These are phyloP conservation scores for Leccinum obscurum DNA, from an alignment of 768 basidiomycete species.

Conservation along the genomic window DNA sequence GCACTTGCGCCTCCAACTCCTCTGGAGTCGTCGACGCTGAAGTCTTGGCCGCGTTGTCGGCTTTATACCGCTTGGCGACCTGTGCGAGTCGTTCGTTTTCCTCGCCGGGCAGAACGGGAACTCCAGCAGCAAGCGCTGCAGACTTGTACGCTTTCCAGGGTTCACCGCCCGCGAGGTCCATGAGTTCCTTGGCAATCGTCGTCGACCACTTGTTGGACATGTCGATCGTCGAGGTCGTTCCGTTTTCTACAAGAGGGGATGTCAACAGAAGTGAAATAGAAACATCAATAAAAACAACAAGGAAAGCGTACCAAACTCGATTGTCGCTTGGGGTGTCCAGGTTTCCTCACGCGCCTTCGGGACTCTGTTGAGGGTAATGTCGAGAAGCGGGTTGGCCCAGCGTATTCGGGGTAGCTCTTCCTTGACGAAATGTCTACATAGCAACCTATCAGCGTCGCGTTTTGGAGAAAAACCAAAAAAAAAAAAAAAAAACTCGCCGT, in stretches of 20 bases:
- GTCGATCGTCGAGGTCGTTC: constrained; percentile 45
- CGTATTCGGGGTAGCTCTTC: constrained; percentile 78
- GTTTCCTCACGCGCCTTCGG: constrained; percentile 52
- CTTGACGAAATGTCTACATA: constrained; percentile 69
- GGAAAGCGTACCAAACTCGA: constrained; percentile 61
- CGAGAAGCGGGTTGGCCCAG: constrained; percentile 68
- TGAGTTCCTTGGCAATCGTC: constrained; percentile 64
- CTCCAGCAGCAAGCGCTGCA: constrained; percentile 45
- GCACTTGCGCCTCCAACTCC: constrained; percentile 28
- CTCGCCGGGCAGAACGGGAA: constrained; percentile 50
- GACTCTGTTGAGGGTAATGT: constrained; percentile 57
- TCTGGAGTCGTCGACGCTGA: constrained; percentile 17
- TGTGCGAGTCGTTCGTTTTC: constrained; percentile 29
- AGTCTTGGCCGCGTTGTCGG: not conserved
- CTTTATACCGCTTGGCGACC: constrained; percentile 15
- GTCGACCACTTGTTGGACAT: constrained; percentile 72
- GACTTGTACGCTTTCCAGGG: constrained; percentile 58
- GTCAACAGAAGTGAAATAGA: not conserved
- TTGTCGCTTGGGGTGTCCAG: constrained; percentile 60
- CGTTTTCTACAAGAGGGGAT: constrained; percentile 42
- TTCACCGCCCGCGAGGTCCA: constrained; percentile 63
- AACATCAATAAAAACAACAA: not conserved
- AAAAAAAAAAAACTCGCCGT: constrained; percentile 43
- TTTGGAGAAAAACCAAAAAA: not conserved
- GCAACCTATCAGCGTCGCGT: not conserved